Conservation (phyloP, 176 grass and related monocot species). For the Aegilops bicornis region DNA sequence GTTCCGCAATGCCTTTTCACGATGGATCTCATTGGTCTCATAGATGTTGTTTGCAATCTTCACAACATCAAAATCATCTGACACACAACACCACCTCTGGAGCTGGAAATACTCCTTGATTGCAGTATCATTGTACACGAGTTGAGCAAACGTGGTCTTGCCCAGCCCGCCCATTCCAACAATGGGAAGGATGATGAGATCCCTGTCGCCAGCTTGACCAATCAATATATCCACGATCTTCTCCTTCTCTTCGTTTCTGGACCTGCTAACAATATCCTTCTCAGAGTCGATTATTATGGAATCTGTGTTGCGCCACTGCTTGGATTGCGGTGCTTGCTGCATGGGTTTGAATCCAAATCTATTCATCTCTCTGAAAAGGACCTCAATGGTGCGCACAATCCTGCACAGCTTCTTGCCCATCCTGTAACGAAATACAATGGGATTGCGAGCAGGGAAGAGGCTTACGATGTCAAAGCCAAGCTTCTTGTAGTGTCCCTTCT, state of each 20-base stretch:
- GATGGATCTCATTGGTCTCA: not conserved
- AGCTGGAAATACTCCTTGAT: slow-evolving; percentile 19
- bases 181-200: slow-evolving; percentile 34
- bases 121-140: slow-evolving; percentile 33
- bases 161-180: slow-evolving; percentile 45
- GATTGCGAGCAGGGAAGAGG: not conserved
- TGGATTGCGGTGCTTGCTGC: not conserved
- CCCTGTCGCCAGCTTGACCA: not conserved
- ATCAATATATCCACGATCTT: slow-evolving; percentile 27
- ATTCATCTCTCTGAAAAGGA: not conserved
- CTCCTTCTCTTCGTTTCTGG: slow-evolving; percentile 31
- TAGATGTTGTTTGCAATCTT: slow-evolving; percentile 17
- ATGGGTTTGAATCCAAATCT: not conserved
- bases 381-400: slow-evolving; percentile 9
- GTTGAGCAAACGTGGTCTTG: slow-evolving; percentile 41
- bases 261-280: slow-evolving; percentile 8
- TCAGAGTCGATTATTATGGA: slow-evolving; percentile 2
- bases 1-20: not conserved
- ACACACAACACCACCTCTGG: slow-evolving; percentile 41
- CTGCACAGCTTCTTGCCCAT: slow-evolving; percentile 41
- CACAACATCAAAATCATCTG: slow-evolving; percentile 16
- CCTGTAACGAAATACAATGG: slow-evolving; percentile 16
- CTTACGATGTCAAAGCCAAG: not conserved
- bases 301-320: not conserved
- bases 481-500: not conserved